Evolutionary conservation across 768 basidiomycete genomes (phyloP), one percentile per base, ranked within the genome.

Genomic region (Suillus paluster): DNA sequence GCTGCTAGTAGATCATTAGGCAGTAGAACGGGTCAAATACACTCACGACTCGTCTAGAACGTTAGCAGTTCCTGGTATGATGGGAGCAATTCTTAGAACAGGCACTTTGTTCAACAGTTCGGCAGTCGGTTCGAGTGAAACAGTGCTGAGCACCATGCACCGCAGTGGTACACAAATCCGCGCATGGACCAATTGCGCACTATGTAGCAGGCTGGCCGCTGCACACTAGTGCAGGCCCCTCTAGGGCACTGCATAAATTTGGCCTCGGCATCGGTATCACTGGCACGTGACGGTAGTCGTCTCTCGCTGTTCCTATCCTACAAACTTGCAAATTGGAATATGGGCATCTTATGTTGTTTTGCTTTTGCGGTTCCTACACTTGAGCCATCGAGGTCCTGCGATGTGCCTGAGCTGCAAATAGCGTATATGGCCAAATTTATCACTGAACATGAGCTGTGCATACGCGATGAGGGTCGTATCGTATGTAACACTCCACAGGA

Each of bases 31-130:
- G 36, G 15, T 55, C 23, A 25, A 19, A 55, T 38, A 21, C 7
- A 36, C 53, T 55, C 36, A 55, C 53, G 21, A 38, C 9, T 36
- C 38, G 36, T 38, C 14, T 36, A 21, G 34, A 36, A 23, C 52
- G 0, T 3, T 23, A 34, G 14, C 14, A 11, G 23, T 23, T 38
- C 34, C 53, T 39, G 53, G 36, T 55, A 39, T 21, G 53, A 38
- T 38, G 53, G 10, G 38, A 55, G 17, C 23, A 55, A 39, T 55
- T 39, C 54, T 39, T 19, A 39, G 38, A 55, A 39, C 53, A 36
- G 6, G 19, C 6, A 30, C 23, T 38, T 54, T n/a, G n/a, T n/a
- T n/a, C n/a, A n/a, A n/a, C n/a, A n/a, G n/a, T 39, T 55, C 54
- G 23, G 36, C 5, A n/a, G 25, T 27, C 38, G 21, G 15, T 54